These are phyloP conservation scores for Talaromyces thailandensis DNA, from an alignment of 495 filamentous ascomycete genomes.

Conservation along the genomic window DNA sequence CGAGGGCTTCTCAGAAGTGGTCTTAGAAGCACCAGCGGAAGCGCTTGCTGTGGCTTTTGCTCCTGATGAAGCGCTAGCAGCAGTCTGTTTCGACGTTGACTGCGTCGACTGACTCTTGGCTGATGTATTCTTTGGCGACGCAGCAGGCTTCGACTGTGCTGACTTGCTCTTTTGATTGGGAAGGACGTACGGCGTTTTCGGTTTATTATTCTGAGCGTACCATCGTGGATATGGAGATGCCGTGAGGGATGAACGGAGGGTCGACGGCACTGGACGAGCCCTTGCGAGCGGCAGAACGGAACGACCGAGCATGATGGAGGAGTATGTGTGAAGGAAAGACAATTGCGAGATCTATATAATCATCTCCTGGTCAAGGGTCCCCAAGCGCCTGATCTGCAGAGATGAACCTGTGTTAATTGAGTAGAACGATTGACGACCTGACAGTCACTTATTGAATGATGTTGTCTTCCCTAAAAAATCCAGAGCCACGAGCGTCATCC, in stretches of 20 bases:
- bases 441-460: neutral
- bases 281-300: conserved; percentile 37
- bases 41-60: neutral
- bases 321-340: neutral
- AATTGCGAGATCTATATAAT: conserved; percentile 14
- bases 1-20: neutral
- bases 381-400: neutral
- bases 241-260: conserved; percentile 24
- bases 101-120: neutral
- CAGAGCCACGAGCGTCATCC: neutral
- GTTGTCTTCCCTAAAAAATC: neutral
- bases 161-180: conserved; percentile 21
- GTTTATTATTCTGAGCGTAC: conserved; percentile 40
- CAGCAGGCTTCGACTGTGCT: conserved; percentile 9
- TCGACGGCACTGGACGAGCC: conserved; percentile 30
- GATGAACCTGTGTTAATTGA: neutral
- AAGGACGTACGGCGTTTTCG: conserved; percentile 36
- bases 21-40: neutral
- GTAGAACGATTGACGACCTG: neutral
- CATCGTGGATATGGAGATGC: conserved; percentile 19
- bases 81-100: neutral
- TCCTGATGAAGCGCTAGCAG: neutral
- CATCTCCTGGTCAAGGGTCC: conserved; percentile 12
- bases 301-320: conserved; percentile 35
- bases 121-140: conserved; percentile 2